Conservation (phyloP, 306 rosid species). For the Vigna mungo region DNA sequence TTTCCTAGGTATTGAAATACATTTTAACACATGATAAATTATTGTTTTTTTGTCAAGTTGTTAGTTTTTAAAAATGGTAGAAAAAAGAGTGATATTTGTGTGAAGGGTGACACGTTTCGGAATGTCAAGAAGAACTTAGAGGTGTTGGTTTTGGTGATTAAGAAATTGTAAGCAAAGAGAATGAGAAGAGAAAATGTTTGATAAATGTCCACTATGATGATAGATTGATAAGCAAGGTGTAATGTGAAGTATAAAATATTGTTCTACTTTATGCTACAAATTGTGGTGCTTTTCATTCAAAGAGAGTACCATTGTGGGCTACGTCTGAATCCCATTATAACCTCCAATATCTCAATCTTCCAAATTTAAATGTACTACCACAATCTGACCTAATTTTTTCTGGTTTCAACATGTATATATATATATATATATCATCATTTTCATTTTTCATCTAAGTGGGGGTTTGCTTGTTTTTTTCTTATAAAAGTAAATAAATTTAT, state of each 20-base stretch:
- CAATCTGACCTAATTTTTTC: constrained; percentile 47
- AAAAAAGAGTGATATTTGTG: not conserved
- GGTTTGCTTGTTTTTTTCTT: not conserved
- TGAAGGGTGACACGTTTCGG: not conserved
- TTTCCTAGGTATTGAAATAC: not conserved
- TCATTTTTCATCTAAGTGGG: not conserved
- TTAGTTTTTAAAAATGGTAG: not conserved
- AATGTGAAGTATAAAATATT: constrained; percentile 40
- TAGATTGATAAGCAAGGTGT: constrained; percentile 46
- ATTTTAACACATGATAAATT: not conserved
- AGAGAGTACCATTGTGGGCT: constrained; percentile 48
- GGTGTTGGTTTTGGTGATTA: constrained; percentile 14
- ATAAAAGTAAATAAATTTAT: too few relatives aligned
- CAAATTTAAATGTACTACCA: constrained; percentile 8
- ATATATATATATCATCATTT: not conserved
- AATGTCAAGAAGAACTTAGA: constrained; percentile 28
- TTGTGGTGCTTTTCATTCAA: constrained; percentile 45
- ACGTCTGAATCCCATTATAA: constrained; percentile 55
- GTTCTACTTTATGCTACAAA: constrained; percentile 50
- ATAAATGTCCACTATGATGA: constrained; percentile 11
- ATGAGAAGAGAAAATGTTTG: not conserved
- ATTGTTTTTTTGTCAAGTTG: not conserved
- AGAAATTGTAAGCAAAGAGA: not conserved
- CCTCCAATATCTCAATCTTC: constrained; percentile 46
- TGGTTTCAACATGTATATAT: constrained; percentile 5